Conservation (phyloP, 225 moss, liverwort and hornwort genomes). For the Pleurozium schreberi region DNA sequence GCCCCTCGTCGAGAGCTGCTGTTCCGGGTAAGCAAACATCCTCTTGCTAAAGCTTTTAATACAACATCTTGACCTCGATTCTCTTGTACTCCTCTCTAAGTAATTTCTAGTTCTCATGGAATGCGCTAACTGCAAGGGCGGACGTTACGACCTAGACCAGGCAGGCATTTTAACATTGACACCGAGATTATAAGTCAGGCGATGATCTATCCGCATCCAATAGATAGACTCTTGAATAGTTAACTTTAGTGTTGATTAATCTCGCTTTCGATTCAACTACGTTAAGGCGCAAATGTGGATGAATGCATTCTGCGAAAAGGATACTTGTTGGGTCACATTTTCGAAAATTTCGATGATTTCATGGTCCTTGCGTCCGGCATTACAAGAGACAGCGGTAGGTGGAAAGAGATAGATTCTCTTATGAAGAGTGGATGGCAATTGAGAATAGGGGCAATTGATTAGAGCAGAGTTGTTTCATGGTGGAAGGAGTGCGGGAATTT, state of each 20-base stretch:
- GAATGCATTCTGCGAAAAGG: neutral
- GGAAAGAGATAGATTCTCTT: neutral
- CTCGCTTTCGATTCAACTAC: neutral
- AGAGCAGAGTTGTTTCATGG: neutral
- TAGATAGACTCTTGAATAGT: neutral
- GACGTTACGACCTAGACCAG: neutral
- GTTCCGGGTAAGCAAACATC: conserved; percentile 53
- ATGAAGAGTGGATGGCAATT: neutral
- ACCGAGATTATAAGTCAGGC: neutral
- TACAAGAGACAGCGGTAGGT: neutral
- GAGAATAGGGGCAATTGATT: neutral
- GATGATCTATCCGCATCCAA: neutral
- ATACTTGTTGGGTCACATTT: neutral
- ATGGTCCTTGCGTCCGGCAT: neutral
- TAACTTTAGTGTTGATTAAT: neutral
- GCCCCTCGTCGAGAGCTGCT: conserved; percentile 91
- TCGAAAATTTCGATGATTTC: neutral
- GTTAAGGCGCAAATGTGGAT: neutral
- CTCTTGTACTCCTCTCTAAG: neutral
- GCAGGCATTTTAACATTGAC: neutral
- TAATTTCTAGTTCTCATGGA: neutral
- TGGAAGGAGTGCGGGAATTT: neutral
- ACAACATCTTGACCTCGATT: neutral
- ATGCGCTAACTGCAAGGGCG: neutral
- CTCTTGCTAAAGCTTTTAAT: neutral